phyloP scores from a whole-genome alignment of 352 stramenopile genomes.

The Elongisporangium senticosum region DNA sequence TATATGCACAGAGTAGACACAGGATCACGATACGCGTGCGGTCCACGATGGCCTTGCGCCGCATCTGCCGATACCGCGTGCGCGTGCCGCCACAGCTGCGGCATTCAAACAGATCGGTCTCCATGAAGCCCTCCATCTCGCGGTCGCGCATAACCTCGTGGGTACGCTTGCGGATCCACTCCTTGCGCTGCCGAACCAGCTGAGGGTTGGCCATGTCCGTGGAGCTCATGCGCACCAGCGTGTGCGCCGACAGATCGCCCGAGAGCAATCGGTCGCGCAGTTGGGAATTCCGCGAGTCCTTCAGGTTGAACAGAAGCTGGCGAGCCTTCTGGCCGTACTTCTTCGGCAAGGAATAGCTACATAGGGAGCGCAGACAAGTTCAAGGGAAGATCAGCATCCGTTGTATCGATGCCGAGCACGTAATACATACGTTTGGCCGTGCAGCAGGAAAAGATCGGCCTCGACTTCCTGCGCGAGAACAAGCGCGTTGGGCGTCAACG shows the following conservation, averaged over 20 bases:
- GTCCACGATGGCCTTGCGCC: conserved; percentile 79
- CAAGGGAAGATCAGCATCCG: background rate
- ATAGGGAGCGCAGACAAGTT: too few relatives aligned
- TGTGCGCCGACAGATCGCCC: conserved; percentile 38
- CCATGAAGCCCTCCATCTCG: conserved; percentile 59
- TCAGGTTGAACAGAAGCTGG: conserved; percentile 81
- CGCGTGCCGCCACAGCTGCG: conserved; percentile 66
- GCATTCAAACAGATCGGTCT: conserved; percentile 80
- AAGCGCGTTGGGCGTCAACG: conserved; percentile 39
- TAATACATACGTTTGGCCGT: conserved; percentile 40
- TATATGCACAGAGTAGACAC: conserved; percentile 67
- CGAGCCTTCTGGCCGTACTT: conserved; percentile 75
- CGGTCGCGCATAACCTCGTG: conserved; percentile 78
- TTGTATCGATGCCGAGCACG: background rate
- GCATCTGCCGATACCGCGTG: conserved; percentile 77
- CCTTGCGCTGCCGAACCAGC: conserved; percentile 68
- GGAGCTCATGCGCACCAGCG: conserved; percentile 71
- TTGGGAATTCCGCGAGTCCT: conserved; percentile 59
- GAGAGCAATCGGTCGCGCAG: conserved; percentile 66
- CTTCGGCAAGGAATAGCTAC: conserved; percentile 67
- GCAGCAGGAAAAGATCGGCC: conserved; percentile 42
- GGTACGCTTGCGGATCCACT: conserved; percentile 84
- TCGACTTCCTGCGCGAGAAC: conserved; percentile 54
- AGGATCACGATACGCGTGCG: conserved; percentile 80
- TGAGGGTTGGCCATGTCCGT: conserved; percentile 85